Evolutionary conservation across 768 basidiomycete species (phyloP), one percentile per base, ranked within the genome.

Genomic region (Amanita exitialis): DNA sequence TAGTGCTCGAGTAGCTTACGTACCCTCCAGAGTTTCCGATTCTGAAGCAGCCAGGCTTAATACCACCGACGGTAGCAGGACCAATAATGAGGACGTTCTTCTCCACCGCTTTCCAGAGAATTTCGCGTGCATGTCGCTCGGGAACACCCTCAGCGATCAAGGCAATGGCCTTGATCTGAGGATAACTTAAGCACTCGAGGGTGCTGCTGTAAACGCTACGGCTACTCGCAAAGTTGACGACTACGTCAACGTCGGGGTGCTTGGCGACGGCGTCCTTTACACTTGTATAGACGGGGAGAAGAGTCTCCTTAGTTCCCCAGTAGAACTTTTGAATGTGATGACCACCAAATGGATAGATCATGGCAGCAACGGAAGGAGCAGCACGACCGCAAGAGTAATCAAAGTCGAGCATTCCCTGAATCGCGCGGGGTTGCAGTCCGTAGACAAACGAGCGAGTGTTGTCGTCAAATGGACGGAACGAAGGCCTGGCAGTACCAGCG

Each of bases 311-410:
- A 36, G 96, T 98, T 51, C 96, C 96, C 96, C 96, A 98, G 79
- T 99, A 98, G 81, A 99, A 97, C 75, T 99, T 99, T 74, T 99
- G 96, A 69, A 97, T 96, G 73, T 98, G 96, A 73, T 98, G 95
- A 16, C 95, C 95, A 63, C 95, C 96, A 70, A 99, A 99, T 65
- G 95, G 96, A 69, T 99, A 99, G 65, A 99, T 96, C 95, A 98
- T 99, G 35, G 96, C 96, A 25, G 96, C 94, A 57, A 98, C 96
- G 42, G 84, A 88, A 34, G 96, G 93, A 16, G 86, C 78, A 42
- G 79, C 68, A 56, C 96, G 89, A 15, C 94, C 94, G 71, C 96
- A 99, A 12, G 91, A 92, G 73, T 84, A 99, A 76, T 99, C 96
- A 58, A 99, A 99, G 78, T 99, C 96, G 53, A 99, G 85, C 77